Percentiles rank a stretch among this genome's conserved stretches.
These are phyloP conservation scores for Grigorovia humatica DNA, from an alignment of 805 yeast genomes.

Conservation along the genomic window DNA sequence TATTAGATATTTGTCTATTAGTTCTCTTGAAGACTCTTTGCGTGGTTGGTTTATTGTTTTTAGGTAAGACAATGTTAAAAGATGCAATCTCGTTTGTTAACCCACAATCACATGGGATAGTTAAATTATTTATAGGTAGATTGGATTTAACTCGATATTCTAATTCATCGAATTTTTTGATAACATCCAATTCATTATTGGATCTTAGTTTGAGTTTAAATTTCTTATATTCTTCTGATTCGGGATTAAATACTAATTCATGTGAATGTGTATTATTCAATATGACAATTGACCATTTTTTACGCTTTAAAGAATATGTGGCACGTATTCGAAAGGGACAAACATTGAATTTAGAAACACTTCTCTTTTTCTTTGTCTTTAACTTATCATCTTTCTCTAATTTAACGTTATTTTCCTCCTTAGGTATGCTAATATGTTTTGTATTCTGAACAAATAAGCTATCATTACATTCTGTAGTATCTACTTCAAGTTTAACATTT, in stretches of 20 bases:
- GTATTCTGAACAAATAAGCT: slow-evolving; percentile 6
- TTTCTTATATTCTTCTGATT: slow-evolving; percentile 28
- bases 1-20: not conserved
- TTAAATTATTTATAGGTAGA: slow-evolving; percentile 24
- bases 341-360: slow-evolving; percentile 25
- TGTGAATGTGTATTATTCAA: slow-evolving; percentile 55
- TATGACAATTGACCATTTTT: slow-evolving; percentile 50
- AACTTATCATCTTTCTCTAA: not conserved
- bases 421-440: not conserved
- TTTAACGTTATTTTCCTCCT: not conserved
- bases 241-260: slow-evolving; percentile 29
- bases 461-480: slow-evolving; percentile 3
- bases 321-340: slow-evolving; percentile 63
- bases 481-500: too few relatives aligned
- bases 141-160: slow-evolving; percentile 26
- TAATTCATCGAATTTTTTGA: slow-evolving; percentile 28
- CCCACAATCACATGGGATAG: slow-evolving; percentile 31
- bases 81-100: slow-evolving; percentile 28
- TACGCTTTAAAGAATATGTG: slow-evolving; percentile 42
- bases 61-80: slow-evolving; percentile 27
- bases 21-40: not conserved
- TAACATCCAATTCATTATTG: slow-evolving; percentile 24
- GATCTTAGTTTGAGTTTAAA: slow-evolving; percentile 23
- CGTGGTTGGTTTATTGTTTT: not conserved
- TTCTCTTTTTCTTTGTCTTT: slow-evolving; percentile 19